phyloP scores from a whole-genome alignment of 805 yeast genomes.

The Hemisphaericaspora nanyangensis region DNA sequence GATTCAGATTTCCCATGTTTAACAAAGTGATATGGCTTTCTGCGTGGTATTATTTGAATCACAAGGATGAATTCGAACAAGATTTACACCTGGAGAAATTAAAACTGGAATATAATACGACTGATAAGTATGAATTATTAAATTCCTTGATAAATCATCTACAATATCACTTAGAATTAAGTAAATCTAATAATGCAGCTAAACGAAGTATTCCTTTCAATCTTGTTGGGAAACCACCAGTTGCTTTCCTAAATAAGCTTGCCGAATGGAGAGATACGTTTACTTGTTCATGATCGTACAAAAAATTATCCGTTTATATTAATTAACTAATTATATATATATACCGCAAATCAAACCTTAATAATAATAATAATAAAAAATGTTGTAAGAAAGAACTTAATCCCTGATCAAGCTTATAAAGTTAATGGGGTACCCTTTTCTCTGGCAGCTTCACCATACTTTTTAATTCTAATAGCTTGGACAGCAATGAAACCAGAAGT shows the following conservation, averaged over 20 bases:
- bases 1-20: constrained; percentile 77
- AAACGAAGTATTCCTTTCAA: constrained; percentile 29
- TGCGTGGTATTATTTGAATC: constrained; percentile 41
- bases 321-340: not conserved
- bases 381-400: not conserved
- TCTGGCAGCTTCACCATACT: constrained; percentile 93
- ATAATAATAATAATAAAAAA: not conserved
- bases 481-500: constrained; percentile 97
- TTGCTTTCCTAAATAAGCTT: constrained; percentile 4
- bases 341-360: not conserved
- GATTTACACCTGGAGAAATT: constrained; percentile 11
- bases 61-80: constrained; percentile 16
- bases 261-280: constrained; percentile 4
- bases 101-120: not conserved
- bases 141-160: constrained; percentile 21
- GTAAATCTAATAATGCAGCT: constrained; percentile 31
- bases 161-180: constrained; percentile 25
- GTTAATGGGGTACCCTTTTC: constrained; percentile 59
- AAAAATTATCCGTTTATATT: not conserved
- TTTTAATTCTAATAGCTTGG: constrained; percentile 97
- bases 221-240: constrained; percentile 22
- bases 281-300: not conserved
- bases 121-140: not conserved
- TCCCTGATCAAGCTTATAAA: constrained; percentile 25
- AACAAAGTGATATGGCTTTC: constrained; percentile 67